Conservation (phyloP, 306 rosid species). For the Fragaria iinumae region DNA sequence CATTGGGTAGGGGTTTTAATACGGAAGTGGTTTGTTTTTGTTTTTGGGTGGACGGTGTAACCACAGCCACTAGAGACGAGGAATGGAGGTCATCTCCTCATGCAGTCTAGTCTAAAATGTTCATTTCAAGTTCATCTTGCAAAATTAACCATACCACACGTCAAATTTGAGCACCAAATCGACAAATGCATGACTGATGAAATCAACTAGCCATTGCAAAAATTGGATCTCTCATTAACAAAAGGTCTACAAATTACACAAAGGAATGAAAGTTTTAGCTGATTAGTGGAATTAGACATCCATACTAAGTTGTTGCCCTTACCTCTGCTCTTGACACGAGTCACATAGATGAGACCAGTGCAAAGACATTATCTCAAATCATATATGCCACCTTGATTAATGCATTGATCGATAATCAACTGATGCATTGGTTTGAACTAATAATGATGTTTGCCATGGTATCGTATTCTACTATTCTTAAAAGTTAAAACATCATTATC, state of each 20-base stretch:
- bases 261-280: too few species aligned
- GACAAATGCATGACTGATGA: background rate
- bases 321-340: slow-evolving; percentile 9
- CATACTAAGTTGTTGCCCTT: background rate
- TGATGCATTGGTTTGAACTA: background rate
- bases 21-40: too few species aligned
- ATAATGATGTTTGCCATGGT: slow-evolving; percentile 23
- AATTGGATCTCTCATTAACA: background rate
- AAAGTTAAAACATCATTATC: slow-evolving; percentile 9
- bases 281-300: background rate
- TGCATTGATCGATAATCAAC: background rate
- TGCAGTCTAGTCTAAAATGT: too few species aligned
- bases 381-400: slow-evolving; percentile 7
- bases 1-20: too few species aligned
- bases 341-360: background rate
- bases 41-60: too few species aligned
- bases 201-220: background rate
- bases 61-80: too few species aligned
- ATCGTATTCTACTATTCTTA: background rate
- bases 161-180: background rate
- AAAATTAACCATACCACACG: background rate
- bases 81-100: too few species aligned
- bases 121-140: background rate
- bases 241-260: too few species aligned
- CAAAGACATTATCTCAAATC: background rate